Evolutionary conservation across 2,329 filamentous ascomycete species (phyloP).

Genomic region (Diaporthe sp.): DNA sequence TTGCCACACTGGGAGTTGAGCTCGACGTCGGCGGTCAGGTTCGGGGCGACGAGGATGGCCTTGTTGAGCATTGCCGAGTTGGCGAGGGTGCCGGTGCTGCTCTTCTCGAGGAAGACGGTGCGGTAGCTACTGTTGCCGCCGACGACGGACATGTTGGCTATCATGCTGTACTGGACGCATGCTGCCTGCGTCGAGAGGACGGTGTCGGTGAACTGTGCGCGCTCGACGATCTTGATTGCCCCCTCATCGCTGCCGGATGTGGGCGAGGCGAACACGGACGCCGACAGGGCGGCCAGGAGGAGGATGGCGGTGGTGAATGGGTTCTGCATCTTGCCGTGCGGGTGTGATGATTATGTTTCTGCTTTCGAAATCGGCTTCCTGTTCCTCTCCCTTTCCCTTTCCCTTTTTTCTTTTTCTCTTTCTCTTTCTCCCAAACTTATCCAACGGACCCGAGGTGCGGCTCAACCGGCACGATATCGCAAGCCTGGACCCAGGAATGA

Average conservation of each 20-base stretch:
- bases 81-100: constrained; percentile 52
- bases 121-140: constrained; percentile 57
- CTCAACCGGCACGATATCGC: constrained; percentile 16
- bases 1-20: constrained; percentile 59
- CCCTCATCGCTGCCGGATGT: background rate
- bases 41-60: constrained; percentile 48
- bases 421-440: background rate
- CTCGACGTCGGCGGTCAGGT: constrained; percentile 49
- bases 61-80: constrained; percentile 53
- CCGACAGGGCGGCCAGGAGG: constrained; percentile 25
- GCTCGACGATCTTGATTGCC: constrained; percentile 25
- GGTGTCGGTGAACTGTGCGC: constrained; percentile 10
- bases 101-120: constrained; percentile 55
- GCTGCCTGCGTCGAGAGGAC: background rate
- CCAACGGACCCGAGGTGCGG: constrained; percentile 13
- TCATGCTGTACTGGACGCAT: constrained; percentile 56
- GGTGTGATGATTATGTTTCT: background rate
- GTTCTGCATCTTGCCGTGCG: constrained; percentile 25
- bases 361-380: background rate
- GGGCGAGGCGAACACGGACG: constrained; percentile 26
- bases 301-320: constrained; percentile 27
- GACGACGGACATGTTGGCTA: constrained; percentile 59
- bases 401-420: background rate
- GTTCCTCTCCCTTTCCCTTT: background rate
- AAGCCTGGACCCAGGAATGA: constrained; percentile 1